A percentile compares a stretch with the other conserved stretches of the same genome.
Conservation (phyloP, 805 yeast species). For the Yarrowia sp. region DNA sequence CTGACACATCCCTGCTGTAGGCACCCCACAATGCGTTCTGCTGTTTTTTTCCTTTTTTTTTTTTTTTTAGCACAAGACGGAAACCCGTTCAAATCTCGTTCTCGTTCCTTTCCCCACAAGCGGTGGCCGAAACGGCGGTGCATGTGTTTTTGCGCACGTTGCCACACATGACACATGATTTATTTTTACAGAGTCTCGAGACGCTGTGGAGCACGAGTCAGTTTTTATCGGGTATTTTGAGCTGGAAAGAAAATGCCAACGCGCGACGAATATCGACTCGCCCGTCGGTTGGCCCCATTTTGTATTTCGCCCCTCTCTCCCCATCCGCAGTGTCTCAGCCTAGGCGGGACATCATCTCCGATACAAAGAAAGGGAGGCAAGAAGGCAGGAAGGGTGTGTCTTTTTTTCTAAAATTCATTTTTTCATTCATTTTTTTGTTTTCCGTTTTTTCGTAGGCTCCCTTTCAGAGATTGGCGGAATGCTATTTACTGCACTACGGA, state of each 20-base stretch:
- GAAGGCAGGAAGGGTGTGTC: not conserved
- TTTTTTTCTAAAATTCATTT: not conserved
- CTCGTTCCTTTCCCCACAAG: slow-evolving; percentile 37
- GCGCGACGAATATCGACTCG: no score
- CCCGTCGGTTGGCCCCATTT: no score
- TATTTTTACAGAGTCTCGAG: no score
- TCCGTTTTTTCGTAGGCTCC: no score
- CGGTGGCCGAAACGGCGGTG: slow-evolving; percentile 33
- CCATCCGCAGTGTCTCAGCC: slow-evolving; percentile 1
- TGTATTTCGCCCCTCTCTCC: no score
- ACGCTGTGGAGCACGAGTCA: no score
- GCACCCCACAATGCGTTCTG: not conserved
- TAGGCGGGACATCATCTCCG: slow-evolving; percentile 3
- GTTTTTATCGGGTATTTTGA: no score
- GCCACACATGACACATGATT: slow-evolving; percentile 2
- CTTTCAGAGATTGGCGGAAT: slow-evolving; percentile 10
- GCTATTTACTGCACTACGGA: not conserved
- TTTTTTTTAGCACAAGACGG: no score
- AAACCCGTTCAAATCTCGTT: not conserved
- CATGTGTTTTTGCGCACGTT: slow-evolving; percentile 26
- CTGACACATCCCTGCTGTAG: no score
- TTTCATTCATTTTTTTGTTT: no score
- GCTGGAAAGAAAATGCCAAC: no score
- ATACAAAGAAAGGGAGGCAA: not conserved
- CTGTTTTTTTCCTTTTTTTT: no score